A percentile compares a stretch with the other conserved stretches of the same genome.
These are phyloP conservation scores for Gaillardinia entomophila DNA, from an alignment of 805 yeast genomes.

Conservation along the genomic window DNA sequence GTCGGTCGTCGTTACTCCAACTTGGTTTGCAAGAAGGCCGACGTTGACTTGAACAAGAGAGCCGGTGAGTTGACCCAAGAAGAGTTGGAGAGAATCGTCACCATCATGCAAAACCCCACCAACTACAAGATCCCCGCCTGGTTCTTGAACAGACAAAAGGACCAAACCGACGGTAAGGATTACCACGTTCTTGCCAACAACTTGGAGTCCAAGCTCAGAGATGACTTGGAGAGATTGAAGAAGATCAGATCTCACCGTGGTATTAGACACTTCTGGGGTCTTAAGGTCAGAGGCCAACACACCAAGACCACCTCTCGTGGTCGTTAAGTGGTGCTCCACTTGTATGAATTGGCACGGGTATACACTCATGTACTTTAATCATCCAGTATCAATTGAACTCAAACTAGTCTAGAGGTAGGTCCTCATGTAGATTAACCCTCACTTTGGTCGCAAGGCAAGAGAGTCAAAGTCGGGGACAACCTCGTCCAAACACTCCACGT, in stretches of 20 bases:
- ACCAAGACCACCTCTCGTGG: slow-evolving; percentile 99
- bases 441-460: neutral
- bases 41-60: slow-evolving; percentile 95
- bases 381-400: too few relatives aligned
- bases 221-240: slow-evolving; percentile 99
- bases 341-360: neutral
- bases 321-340: slow-evolving; percentile 21
- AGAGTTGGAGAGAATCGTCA: slow-evolving; percentile 99
- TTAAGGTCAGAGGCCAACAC: slow-evolving; percentile 99
- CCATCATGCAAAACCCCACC: slow-evolving; percentile 99
- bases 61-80: slow-evolving; percentile 99
- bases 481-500: slow-evolving; percentile 5
- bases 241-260: slow-evolving; percentile 99
- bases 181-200: slow-evolving; percentile 98
- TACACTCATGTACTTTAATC: neutral
- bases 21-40: slow-evolving; percentile 99
- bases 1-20: slow-evolving; percentile 99
- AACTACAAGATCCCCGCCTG: slow-evolving; percentile 99
- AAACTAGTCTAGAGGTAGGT: too few relatives aligned
- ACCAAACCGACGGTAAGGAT: slow-evolving; percentile 97
- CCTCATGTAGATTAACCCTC: too few relatives aligned
- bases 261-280: slow-evolving; percentile 99
- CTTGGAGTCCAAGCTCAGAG: slow-evolving; percentile 99
- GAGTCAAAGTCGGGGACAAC: slow-evolving; percentile 4
- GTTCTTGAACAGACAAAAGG: slow-evolving; percentile 99